Base-by-base conservation (phyloP, 805 yeast species). In the Candida peoriensis region DNA sequence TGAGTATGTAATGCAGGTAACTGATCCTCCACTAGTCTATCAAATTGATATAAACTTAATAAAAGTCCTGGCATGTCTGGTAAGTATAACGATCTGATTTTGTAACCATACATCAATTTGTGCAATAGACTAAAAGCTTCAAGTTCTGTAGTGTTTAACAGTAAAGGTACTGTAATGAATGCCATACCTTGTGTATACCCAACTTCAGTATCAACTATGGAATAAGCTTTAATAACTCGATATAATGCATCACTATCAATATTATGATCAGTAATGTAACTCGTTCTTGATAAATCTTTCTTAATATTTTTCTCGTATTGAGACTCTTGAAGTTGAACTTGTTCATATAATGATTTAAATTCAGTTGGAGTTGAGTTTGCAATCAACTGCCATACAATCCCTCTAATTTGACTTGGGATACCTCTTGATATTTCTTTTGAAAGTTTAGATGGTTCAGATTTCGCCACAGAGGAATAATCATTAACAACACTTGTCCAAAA, bases 181-280 rank as follows among this genome's bases (percentile, higher is more conserved):
- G 95, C 95, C 96, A 93, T 88, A 7, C 98, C 97, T 60, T 93
- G 98, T 2, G 97, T 93, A 53, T 93, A 93, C 0, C 98, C 98
- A 33, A 93, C 96, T 33, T 89, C 97, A 2, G 83, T 78, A 57
- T 93, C 97, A 55, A 75, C 81, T 31, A 86, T 61, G 16, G 93
- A 77, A 61, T 90, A 93, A 0, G 88, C 89, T 52, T 83, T 84
- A 42, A 93, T 72, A 20, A 93, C 79, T 37, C 78, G 76, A 52
- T 68, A 83, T 23, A 93, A 63, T 32, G 85, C 78, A 22, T 74
- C 79, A 48, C 79, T 78, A 33, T 77, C 75, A 19, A 68, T 68
- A 38, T 69, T 68, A 24, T 46, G 27, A 21, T 52, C 52, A 12
- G 85, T 74, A 41, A 84, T 81, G 59, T 86, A 87, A 37, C 89